A percentile compares a stretch with the other conserved stretches of the same genome.
Evolutionary conservation across 306 rosid species (phyloP).

Genomic region (Prinsepia uniflora): DNA sequence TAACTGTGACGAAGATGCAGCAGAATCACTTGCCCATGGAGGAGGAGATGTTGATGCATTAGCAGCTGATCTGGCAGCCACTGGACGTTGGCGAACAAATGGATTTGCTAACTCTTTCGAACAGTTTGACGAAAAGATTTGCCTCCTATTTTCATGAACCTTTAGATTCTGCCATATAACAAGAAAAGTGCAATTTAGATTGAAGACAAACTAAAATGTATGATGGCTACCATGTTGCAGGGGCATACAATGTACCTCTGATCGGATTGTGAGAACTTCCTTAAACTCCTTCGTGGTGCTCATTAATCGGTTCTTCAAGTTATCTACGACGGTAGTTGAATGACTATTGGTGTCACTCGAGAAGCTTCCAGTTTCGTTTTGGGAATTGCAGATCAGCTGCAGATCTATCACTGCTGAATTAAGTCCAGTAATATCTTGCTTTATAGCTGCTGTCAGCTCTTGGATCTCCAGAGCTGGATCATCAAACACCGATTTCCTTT

Average conservation of each 20-base stretch:
- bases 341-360: slow-evolving; percentile 83
- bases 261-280: slow-evolving; percentile 89
- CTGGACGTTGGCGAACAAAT: slow-evolving; percentile 88
- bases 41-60: slow-evolving; percentile 65
- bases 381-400: slow-evolving; percentile 60
- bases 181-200: neutral
- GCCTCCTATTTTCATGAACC: slow-evolving; percentile 88
- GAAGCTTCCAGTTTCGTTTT: slow-evolving; percentile 56
- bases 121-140: slow-evolving; percentile 59
- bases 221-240: neutral
- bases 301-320: slow-evolving; percentile 84
- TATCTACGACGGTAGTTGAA: slow-evolving; percentile 89
- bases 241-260: slow-evolving; percentile 52
- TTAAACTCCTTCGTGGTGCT: slow-evolving; percentile 83
- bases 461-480: slow-evolving; percentile 92
- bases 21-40: slow-evolving; percentile 76
- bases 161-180: slow-evolving; percentile 61
- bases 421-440: slow-evolving; percentile 84
- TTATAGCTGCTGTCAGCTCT: slow-evolving; percentile 78
- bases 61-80: slow-evolving; percentile 66
- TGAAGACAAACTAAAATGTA: neutral
- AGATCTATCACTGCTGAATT: slow-evolving; percentile 91
- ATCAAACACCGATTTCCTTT: slow-evolving; percentile 86
- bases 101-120: slow-evolving; percentile 83
- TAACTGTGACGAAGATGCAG: slow-evolving; percentile 52